These are phyloP conservation scores for Aureobasidium melanogenum DNA, from an alignment of 2,329 filamentous ascomycete species.

Conservation along the genomic window DNA sequence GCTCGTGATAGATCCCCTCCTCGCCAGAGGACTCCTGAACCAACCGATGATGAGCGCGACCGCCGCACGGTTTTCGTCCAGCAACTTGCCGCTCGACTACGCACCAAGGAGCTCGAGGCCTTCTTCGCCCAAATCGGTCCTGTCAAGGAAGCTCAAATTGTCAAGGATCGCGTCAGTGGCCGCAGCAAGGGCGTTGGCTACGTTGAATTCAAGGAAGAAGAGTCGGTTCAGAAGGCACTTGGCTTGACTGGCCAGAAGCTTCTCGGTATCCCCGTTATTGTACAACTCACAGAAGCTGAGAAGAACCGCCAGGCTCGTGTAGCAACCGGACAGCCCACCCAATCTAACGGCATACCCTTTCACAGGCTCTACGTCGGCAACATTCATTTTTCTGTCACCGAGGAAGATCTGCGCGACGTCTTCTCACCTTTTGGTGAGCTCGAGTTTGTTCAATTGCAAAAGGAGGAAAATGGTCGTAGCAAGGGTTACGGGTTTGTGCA, in stretches of 20 bases:
- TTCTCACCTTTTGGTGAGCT: constrained; percentile 97
- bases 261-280: constrained; percentile 96
- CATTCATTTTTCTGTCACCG: constrained; percentile 98
- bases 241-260: constrained; percentile 98
- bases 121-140: constrained; percentile 95
- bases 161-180: constrained; percentile 93
- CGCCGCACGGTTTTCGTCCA: constrained; percentile 96
- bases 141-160: constrained; percentile 95
- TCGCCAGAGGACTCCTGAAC: constrained; percentile 56
- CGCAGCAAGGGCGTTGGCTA: constrained; percentile 98
- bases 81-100: constrained; percentile 87
- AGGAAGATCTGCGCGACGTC: constrained; percentile 88
- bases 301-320: constrained; percentile 96
- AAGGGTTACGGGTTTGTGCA: constrained; percentile 98
- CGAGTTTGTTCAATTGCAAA: constrained; percentile 94
- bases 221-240: constrained; percentile 84
- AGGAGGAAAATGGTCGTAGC: constrained; percentile 83
- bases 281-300: constrained; percentile 95
- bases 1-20: constrained; percentile 39
- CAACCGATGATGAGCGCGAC: constrained; percentile 93
- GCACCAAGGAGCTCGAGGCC: constrained; percentile 82
- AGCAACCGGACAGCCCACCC: constrained; percentile 57
- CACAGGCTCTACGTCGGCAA: constrained; percentile 98
- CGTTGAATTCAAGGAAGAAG: constrained; percentile 96
- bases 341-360: constrained; percentile 83